phyloP scores from a whole-genome alignment of 2,329 filamentous ascomycete genomes.

The Colletotrichum tamarilloi region DNA sequence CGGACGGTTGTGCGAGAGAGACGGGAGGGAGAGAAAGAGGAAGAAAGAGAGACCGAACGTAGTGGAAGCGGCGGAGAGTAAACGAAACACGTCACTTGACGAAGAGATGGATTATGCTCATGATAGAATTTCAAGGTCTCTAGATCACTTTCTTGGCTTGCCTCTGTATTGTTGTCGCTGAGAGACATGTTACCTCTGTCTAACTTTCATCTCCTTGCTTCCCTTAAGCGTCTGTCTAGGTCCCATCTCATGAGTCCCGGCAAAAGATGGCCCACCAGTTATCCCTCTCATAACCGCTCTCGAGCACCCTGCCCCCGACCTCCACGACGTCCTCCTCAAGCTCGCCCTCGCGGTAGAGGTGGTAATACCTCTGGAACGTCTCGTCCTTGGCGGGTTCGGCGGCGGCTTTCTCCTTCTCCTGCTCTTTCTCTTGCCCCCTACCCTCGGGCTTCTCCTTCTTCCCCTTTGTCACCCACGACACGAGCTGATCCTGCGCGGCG shows the following conservation, averaged over 20 bases:
- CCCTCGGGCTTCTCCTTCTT: conserved; percentile 37
- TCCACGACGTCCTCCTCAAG: conserved; percentile 81
- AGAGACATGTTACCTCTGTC: too few relatives aligned
- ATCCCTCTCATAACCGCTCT: conserved; percentile 92
- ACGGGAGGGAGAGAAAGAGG: background rate
- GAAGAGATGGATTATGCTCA: conserved; percentile 34
- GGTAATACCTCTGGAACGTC: conserved; percentile 92
- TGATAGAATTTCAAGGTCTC: conserved; percentile 34
- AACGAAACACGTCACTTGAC: conserved; percentile 13
- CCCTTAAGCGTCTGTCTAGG: background rate
- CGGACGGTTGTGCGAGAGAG: background rate
- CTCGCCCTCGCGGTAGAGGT: conserved; percentile 89
- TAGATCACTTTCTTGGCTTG: conserved; percentile 17
- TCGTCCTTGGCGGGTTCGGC: conserved; percentile 19
- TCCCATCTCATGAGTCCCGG: conserved; percentile 27
- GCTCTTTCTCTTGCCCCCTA: background rate
- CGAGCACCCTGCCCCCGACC: conserved; percentile 80
- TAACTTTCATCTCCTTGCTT: too few relatives aligned
- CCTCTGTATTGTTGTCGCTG: background rate
- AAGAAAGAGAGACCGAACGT: background rate
- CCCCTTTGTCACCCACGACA: conserved; percentile 85
- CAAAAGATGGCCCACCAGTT: conserved; percentile 92
- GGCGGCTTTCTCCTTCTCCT: background rate
- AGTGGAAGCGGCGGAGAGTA: background rate
- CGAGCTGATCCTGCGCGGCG: conserved; percentile 89